A percentile compares a stretch with the other conserved stretches of the same genome.
These are phyloP conservation scores for Chalciporus piperatus DNA, from an alignment of 768 basidiomycete species.

Conservation along the genomic window DNA sequence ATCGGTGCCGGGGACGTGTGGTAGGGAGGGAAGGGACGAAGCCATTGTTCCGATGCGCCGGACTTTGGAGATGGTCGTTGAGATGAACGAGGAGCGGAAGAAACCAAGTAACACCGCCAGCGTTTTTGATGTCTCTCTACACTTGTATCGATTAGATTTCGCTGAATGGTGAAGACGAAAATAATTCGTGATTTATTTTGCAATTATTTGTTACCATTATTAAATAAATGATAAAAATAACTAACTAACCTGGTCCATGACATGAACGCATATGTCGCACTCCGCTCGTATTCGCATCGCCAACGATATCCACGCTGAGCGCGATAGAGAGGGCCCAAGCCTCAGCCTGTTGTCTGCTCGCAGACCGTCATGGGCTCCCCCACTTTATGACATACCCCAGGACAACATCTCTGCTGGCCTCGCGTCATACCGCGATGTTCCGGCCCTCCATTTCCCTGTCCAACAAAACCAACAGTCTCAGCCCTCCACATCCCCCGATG, in stretches of 20 bases:
- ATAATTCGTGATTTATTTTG: not conserved
- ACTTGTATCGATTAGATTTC: conserved; percentile 7
- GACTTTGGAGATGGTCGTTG: not conserved
- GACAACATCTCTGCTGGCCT: conserved; percentile 18
- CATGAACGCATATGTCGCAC: conserved; percentile 20
- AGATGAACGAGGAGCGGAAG: not conserved
- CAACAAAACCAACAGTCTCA: conserved; percentile 12
- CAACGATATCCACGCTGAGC: conserved; percentile 15
- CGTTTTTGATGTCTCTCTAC: not conserved
- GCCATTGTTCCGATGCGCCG: conserved; percentile 25
- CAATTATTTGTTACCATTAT: not conserved
- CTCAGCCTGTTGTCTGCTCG: conserved; percentile 33
- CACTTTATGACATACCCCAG: conserved; percentile 26
- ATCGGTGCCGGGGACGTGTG: conserved; percentile 48
- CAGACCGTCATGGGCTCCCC: conserved; percentile 33
- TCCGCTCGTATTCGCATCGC: conserved; percentile 24
- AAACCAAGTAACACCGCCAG: conserved; percentile 9
- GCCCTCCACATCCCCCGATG: conserved; percentile 41
- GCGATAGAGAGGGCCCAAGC: conserved; percentile 24
- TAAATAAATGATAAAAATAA: not conserved
- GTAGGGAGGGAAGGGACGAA: conserved; percentile 37
- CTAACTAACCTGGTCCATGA: not conserved
- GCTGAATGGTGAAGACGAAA: not conserved
- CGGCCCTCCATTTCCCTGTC: conserved; percentile 17
- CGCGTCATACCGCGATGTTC: conserved; percentile 32